These are phyloP conservation scores for Incumbomyces lentus DNA, from an alignment of 2,329 filamentous ascomycete genomes.

Conservation along the genomic window DNA sequence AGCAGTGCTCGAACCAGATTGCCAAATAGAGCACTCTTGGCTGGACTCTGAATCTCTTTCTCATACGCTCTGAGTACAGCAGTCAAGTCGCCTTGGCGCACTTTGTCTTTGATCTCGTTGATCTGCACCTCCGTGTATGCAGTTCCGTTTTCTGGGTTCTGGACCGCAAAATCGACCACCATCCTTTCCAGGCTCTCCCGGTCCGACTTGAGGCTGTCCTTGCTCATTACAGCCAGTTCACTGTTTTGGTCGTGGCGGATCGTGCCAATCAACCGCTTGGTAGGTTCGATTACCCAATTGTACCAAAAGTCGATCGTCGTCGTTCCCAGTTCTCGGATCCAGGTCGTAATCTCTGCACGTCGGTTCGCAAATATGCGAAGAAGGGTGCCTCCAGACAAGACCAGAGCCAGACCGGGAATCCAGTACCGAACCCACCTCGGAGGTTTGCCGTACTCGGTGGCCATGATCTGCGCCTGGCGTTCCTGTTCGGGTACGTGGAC, in stretches of 20 bases:
- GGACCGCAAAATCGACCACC: slow-evolving; percentile 90
- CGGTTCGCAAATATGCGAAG: slow-evolving; percentile 65
- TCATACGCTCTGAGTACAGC: slow-evolving; percentile 87
- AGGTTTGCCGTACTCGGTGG: slow-evolving; percentile 62
- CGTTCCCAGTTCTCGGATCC: slow-evolving; percentile 66
- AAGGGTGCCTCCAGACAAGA: slow-evolving; percentile 81
- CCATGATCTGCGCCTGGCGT: slow-evolving; percentile 44
- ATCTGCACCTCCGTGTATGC: slow-evolving; percentile 60
- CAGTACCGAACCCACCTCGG: slow-evolving; percentile 72
- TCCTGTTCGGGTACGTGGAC: slow-evolving; percentile 59
- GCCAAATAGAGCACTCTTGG: slow-evolving; percentile 71
- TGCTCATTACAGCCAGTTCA: slow-evolving; percentile 94
- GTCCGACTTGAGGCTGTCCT: slow-evolving; percentile 80
- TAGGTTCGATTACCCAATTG: slow-evolving; percentile 89
- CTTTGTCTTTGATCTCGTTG: slow-evolving; percentile 62
- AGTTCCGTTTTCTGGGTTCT: slow-evolving; percentile 54
- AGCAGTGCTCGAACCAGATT: slow-evolving; percentile 82
- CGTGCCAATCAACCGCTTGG: slow-evolving; percentile 72
- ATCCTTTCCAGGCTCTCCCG: slow-evolving; percentile 88
- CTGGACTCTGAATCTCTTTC: slow-evolving; percentile 69
- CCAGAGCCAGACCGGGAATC: slow-evolving; percentile 60
- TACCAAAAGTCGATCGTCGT: slow-evolving; percentile 85
- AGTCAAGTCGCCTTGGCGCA: slow-evolving; percentile 85
- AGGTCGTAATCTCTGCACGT: slow-evolving; percentile 65
- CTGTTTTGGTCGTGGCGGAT: slow-evolving; percentile 87